phyloP scores from a whole-genome alignment of 768 basidiomycete genomes.

The Mycena epipterygia region DNA sequence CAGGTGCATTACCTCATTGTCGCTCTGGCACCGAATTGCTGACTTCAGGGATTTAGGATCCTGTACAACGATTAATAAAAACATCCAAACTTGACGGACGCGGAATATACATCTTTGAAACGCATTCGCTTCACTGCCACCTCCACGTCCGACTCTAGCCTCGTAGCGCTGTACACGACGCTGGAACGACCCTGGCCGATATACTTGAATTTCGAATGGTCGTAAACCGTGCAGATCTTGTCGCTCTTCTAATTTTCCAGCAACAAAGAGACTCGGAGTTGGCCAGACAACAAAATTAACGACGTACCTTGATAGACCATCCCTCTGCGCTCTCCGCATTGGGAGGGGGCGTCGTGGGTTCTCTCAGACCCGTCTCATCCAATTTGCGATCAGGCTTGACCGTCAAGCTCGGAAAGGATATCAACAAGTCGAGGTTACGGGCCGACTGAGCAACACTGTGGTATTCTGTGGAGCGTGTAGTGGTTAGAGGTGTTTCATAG shows the following conservation, averaged over 20 bases:
- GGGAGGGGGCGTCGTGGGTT: background rate
- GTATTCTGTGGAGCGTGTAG: background rate
- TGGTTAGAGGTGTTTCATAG: background rate
- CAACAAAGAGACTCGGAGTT: too few relatives aligned
- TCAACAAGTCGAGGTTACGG: background rate
- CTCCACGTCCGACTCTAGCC: background rate
- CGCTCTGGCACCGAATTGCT: background rate
- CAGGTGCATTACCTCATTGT: background rate
- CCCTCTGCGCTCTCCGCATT: background rate
- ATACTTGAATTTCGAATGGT: background rate
- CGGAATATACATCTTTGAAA: background rate
- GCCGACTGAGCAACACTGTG: background rate
- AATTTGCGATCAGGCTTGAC: background rate
- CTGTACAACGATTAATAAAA: background rate
- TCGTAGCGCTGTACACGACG: conserved; percentile 1
- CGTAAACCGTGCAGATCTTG: background rate
- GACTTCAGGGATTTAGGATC: background rate
- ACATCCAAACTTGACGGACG: background rate
- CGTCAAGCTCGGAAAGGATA: background rate
- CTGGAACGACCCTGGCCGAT: background rate
- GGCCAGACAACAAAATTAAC: background rate
- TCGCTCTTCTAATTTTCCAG: background rate
- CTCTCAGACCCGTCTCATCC: background rate
- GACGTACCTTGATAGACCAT: conserved; percentile 4
- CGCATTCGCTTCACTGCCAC: conserved; percentile 12